These are phyloP conservation scores for Dillenia suffruticosa DNA, from an alignment of 164 flowering plant genomes.

Conservation along the genomic window DNA sequence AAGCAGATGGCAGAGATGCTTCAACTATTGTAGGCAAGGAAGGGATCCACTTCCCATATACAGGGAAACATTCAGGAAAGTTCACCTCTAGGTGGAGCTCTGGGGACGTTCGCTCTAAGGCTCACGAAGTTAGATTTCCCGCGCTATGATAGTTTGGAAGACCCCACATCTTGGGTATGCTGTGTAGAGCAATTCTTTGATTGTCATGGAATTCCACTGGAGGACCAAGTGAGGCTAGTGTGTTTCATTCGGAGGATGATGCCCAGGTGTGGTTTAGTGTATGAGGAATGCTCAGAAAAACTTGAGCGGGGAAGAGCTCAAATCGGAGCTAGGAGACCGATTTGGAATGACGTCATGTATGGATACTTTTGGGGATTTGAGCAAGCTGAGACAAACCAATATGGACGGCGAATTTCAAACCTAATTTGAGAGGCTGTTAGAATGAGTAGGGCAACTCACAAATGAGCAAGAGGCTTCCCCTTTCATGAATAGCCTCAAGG, in stretches of 20 bases:
- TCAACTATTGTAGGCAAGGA: too few relatives aligned
- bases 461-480: not conserved
- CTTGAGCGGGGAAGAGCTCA: not conserved
- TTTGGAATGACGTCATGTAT: not conserved
- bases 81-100: too few relatives aligned
- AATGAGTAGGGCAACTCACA: not conserved
- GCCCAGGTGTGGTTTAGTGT: slow-evolving; percentile 4
- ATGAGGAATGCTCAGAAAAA: not conserved
- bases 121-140: too few relatives aligned
- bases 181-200: not conserved
- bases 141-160: too few relatives aligned
- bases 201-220: not conserved
- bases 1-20: too few relatives aligned
- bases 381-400: not conserved
- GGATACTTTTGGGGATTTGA: not conserved
- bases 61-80: too few relatives aligned
- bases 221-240: not conserved
- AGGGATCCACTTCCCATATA: too few relatives aligned
- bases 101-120: too few relatives aligned
- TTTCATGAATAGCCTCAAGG: not conserved
- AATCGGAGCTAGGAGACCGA: not conserved
- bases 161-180: not conserved
- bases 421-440: not conserved
- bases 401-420: not conserved
- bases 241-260: not conserved